phyloP scores from a whole-genome alignment of 768 basidiomycete genomes.

The Tulasnella sp. region DNA sequence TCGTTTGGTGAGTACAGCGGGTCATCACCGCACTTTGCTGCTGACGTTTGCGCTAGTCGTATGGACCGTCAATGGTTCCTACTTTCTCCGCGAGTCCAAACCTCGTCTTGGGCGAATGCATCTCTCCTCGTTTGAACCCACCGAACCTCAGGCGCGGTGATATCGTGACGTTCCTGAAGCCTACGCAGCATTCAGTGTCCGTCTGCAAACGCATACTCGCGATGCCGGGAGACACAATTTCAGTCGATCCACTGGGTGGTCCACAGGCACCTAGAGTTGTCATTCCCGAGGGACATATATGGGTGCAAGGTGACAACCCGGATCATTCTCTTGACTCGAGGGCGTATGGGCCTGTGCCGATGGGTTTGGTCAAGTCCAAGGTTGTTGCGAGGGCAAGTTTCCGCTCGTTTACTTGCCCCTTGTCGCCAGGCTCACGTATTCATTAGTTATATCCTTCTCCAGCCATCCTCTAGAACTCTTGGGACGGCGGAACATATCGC shows the following conservation, averaged over 20 bases:
- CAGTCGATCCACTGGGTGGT: slow-evolving; percentile 69
- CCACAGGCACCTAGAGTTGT: slow-evolving; percentile 63
- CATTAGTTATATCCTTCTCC: slow-evolving; percentile 23
- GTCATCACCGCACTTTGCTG: slow-evolving; percentile 55
- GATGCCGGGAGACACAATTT: slow-evolving; percentile 84
- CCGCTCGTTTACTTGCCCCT: background rate
- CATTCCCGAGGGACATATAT: slow-evolving; percentile 84
- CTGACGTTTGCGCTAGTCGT: slow-evolving; percentile 26
- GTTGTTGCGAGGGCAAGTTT: slow-evolving; percentile 45
- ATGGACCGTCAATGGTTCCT: slow-evolving; percentile 46
- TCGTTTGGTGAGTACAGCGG: slow-evolving; percentile 56
- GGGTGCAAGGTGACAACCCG: slow-evolving; percentile 91
- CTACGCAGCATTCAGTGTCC: slow-evolving; percentile 62
- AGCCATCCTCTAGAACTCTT: background rate
- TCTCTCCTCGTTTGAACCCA: slow-evolving; percentile 32
- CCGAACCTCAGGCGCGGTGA: slow-evolving; percentile 67
- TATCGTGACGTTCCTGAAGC: slow-evolving; percentile 71
- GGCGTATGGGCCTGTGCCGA: slow-evolving; percentile 88
- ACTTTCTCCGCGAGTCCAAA: slow-evolving; percentile 43
- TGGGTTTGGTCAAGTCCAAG: slow-evolving; percentile 72
- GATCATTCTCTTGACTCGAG: slow-evolving; percentile 84
- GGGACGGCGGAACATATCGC: background rate
- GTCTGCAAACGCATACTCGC: slow-evolving; percentile 92
- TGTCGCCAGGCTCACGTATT: background rate
- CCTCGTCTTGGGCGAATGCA: slow-evolving; percentile 39